Percentiles rank a stretch among this genome's conserved stretches.
Conservation (phyloP, 352 stramenopile genomes). For the Phytophthora rubi region DNA sequence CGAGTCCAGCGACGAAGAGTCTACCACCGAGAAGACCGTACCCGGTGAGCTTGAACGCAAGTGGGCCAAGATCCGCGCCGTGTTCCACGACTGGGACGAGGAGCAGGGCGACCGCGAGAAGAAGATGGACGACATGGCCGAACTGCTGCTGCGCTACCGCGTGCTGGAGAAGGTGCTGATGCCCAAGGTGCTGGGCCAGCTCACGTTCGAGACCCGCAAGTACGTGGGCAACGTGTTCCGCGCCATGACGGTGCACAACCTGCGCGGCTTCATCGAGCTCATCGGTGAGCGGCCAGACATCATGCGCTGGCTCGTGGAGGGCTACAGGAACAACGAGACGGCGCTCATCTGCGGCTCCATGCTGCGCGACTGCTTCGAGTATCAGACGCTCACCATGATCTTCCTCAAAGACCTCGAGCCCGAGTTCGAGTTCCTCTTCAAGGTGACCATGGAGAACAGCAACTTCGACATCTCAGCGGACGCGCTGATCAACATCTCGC, state of each 20-base stretch:
- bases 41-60: slow-evolving; percentile 73
- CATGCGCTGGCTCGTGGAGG: slow-evolving; percentile 76
- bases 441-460: slow-evolving; percentile 74
- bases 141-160: slow-evolving; percentile 73
- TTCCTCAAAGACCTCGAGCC: slow-evolving; percentile 67
- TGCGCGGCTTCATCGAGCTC: slow-evolving; percentile 67
- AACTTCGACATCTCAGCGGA: slow-evolving; percentile 90
- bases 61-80: slow-evolving; percentile 74
- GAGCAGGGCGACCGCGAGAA: slow-evolving; percentile 70
- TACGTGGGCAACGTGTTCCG: slow-evolving; percentile 81
- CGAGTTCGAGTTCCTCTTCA: slow-evolving; percentile 74
- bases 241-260: slow-evolving; percentile 76
- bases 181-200: slow-evolving; percentile 68
- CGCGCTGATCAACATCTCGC: slow-evolving; percentile 81
- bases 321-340: slow-evolving; percentile 75
- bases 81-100: slow-evolving; percentile 83
- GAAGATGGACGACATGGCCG: slow-evolving; percentile 84
- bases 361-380: slow-evolving; percentile 82
- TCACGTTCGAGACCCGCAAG: slow-evolving; percentile 88
- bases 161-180: slow-evolving; percentile 78
- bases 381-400: slow-evolving; percentile 61
- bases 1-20: slow-evolving; percentile 69
- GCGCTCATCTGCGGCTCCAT: slow-evolving; percentile 82
- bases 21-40: slow-evolving; percentile 62
- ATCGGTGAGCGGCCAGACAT: slow-evolving; percentile 68